Evolutionary conservation across 768 basidiomycete species (phyloP).

Genomic region (Pholiota molesta): DNA sequence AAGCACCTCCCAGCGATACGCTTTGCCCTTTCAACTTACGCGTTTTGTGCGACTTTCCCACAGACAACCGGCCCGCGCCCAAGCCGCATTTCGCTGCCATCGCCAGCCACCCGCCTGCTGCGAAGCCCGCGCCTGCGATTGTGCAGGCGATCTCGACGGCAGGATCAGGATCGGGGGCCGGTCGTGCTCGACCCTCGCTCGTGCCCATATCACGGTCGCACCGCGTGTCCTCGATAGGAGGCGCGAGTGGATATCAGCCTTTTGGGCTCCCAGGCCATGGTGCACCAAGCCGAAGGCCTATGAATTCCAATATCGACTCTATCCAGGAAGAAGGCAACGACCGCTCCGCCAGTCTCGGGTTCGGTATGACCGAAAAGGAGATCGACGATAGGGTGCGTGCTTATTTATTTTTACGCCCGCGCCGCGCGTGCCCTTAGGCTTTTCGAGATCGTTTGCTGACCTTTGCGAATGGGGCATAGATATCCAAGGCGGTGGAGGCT

Average conservation of each 20-base stretch:
- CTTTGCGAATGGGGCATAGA: too few relatives aligned
- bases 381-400: slow-evolving; percentile 71
- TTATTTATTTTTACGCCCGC: slow-evolving; percentile 6
- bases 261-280: slow-evolving; percentile 35
- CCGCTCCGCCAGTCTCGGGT: slow-evolving; percentile 36
- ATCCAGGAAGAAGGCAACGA: slow-evolving; percentile 31
- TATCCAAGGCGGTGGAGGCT: too few relatives aligned
- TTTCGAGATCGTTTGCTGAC: too few relatives aligned
- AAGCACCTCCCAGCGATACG: slow-evolving; percentile 16
- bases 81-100: slow-evolving; percentile 71
- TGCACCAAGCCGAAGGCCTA: slow-evolving; percentile 14
- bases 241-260: slow-evolving; percentile 36
- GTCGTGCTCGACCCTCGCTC: slow-evolving; percentile 36
- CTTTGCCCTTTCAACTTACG: slow-evolving; percentile 17
- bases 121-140: slow-evolving; percentile 47
- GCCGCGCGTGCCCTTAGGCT: too few relatives aligned
- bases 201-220: slow-evolving; percentile 41
- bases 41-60: slow-evolving; percentile 17
- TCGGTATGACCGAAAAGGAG: slow-evolving; percentile 65
- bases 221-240: slow-evolving; percentile 38
- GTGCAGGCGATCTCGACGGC: slow-evolving; percentile 44
- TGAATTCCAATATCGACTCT: slow-evolving; percentile 29
- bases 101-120: slow-evolving; percentile 45
- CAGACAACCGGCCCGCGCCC: slow-evolving; percentile 60
- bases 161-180: slow-evolving; percentile 29